Conservation (phyloP, 495 filamentous ascomycete genomes). For the Echria macrotheca region DNA sequence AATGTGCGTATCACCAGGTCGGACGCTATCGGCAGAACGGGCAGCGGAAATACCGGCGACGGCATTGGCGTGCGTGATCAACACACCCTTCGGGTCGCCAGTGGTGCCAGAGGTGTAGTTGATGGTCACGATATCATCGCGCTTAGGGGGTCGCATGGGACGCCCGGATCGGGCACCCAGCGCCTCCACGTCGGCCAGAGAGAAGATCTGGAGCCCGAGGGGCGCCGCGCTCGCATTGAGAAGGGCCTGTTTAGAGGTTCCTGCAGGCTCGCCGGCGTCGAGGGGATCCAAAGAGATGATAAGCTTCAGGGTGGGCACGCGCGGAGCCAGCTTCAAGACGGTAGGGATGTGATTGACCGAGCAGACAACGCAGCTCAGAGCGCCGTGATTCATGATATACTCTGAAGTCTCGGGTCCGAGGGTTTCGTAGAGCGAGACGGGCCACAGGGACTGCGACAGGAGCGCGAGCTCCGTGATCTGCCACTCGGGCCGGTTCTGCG, state of each 20-base stretch:
- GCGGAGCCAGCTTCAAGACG: constrained; percentile 75
- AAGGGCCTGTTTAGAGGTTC: constrained; percentile 71
- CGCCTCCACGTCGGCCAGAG: constrained; percentile 68
- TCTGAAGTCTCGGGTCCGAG: constrained; percentile 84
- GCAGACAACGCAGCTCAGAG: constrained; percentile 68
- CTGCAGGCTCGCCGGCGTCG: constrained; percentile 69
- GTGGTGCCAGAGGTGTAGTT: constrained; percentile 99
- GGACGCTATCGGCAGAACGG: constrained; percentile 46
- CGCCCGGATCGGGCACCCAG: constrained; percentile 64
- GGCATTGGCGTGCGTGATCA: constrained; percentile 77
- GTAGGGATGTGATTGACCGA: constrained; percentile 81
- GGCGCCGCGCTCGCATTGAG: constrained; percentile 67
- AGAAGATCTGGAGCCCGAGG: constrained; percentile 69
- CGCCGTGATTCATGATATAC: constrained; percentile 90
- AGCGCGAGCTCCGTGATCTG: constrained; percentile 92
- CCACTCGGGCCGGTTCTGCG: constrained; percentile 95
- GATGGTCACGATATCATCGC: constrained; percentile 81
- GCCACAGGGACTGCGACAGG: constrained; percentile 81
- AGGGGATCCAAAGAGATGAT: constrained; percentile 89
- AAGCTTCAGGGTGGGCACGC: constrained; percentile 73
- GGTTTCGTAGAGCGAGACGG: constrained; percentile 95
- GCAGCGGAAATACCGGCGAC: constrained; percentile 63
- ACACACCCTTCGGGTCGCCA: constrained; percentile 88
- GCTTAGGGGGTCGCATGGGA: constrained; percentile 61
- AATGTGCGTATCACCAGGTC: constrained; percentile 53